phyloP scores from a whole-genome alignment of 2,329 filamentous ascomycete species.

The Fragosphaeria purpurea region DNA sequence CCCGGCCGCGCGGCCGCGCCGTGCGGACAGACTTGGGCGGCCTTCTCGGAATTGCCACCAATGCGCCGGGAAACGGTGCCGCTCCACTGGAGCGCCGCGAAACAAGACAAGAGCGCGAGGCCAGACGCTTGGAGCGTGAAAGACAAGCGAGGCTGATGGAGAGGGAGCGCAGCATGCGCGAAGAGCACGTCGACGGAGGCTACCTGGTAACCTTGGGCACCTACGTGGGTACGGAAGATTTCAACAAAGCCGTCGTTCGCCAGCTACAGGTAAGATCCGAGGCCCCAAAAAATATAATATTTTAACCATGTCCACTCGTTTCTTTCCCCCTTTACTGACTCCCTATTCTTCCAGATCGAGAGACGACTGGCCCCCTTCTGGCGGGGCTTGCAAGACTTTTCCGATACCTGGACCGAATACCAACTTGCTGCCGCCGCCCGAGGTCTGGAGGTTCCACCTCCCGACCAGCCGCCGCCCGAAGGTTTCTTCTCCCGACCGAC shows the following conservation, averaged over 20 bases:
- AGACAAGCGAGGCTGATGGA: slow-evolving; percentile 67
- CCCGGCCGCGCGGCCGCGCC: slow-evolving; percentile 20
- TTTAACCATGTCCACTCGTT: neutral
- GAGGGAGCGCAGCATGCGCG: slow-evolving; percentile 77
- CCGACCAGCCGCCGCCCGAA: slow-evolving; percentile 73
- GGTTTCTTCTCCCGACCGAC: slow-evolving; percentile 40
- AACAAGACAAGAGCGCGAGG: slow-evolving; percentile 85
- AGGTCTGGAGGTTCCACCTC: slow-evolving; percentile 70
- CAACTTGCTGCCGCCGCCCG: slow-evolving; percentile 88
- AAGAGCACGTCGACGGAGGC: slow-evolving; percentile 90
- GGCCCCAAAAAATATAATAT: no score
- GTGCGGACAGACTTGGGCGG: slow-evolving; percentile 37
- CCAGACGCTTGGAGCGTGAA: slow-evolving; percentile 74
- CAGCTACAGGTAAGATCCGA: slow-evolving; percentile 67
- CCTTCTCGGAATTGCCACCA: slow-evolving; percentile 32
- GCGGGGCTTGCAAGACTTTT: slow-evolving; percentile 84
- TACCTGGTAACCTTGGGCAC: slow-evolving; percentile 90
- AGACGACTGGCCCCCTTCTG: slow-evolving; percentile 88
- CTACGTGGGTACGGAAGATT: slow-evolving; percentile 88
- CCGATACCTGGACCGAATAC: slow-evolving; percentile 81
- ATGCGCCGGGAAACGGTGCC: slow-evolving; percentile 27
- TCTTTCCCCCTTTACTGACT: slow-evolving; percentile 9
- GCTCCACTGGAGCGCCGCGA: slow-evolving; percentile 56
- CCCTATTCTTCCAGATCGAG: slow-evolving; percentile 58
- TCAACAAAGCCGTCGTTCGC: slow-evolving; percentile 76